Percentiles rank a stretch among this genome's conserved stretches.
Evolutionary conservation across 768 basidiomycete genomes (phyloP).

Genomic region (Leccinum sublutescens): DNA sequence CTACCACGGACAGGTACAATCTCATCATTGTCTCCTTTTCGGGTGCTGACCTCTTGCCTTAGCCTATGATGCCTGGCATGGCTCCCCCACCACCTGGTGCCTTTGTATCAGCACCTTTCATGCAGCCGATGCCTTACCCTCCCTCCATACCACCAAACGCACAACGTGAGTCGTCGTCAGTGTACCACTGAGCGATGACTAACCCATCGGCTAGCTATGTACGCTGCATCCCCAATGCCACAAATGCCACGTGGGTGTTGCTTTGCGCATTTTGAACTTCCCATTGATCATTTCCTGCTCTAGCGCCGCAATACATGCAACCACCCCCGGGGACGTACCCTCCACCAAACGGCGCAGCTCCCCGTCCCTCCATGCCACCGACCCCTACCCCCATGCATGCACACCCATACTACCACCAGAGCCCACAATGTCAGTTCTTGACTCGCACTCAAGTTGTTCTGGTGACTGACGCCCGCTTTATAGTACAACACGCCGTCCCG

Average conservation of each 20-base stretch:
- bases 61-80: slow-evolving; percentile 89
- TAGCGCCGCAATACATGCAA: slow-evolving; percentile 77
- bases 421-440: slow-evolving; percentile 68
- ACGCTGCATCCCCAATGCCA: slow-evolving; percentile 75
- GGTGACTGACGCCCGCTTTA: slow-evolving; percentile 28
- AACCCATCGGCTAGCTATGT: slow-evolving; percentile 58
- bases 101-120: slow-evolving; percentile 78
- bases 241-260: slow-evolving; percentile 79
- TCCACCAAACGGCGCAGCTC: slow-evolving; percentile 74
- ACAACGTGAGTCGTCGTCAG: slow-evolving; percentile 32
- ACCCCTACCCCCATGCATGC: slow-evolving; percentile 86
- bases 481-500: slow-evolving; percentile 85
- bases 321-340: slow-evolving; percentile 76
- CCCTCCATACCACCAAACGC: slow-evolving; percentile 78
- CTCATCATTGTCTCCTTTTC: background rate
- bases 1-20: slow-evolving; percentile 71
- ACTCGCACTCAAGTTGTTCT: slow-evolving; percentile 18
- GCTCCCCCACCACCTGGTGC: slow-evolving; percentile 74
- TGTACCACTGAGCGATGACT: background rate
- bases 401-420: slow-evolving; percentile 86
- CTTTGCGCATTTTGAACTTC: background rate
- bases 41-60: slow-evolving; percentile 7
- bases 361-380: slow-evolving; percentile 87
- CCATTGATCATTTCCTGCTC: slow-evolving; percentile 6
- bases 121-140: slow-evolving; percentile 85